Conservation (phyloP, 1,139 yeast species). For the Yamadazyma songkhlaensis region DNA sequence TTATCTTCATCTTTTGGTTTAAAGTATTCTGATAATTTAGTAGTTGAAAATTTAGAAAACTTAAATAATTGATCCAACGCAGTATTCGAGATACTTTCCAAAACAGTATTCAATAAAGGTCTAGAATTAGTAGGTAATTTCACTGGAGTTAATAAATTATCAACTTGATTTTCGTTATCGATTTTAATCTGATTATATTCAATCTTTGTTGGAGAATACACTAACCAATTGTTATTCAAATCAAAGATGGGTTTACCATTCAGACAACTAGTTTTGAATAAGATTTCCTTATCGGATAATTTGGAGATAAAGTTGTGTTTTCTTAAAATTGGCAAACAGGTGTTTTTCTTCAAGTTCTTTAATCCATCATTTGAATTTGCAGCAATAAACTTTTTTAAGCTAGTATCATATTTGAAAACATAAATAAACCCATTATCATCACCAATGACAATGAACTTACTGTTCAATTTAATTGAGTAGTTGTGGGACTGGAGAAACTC, state of each 20-base stretch:
- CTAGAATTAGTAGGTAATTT: constrained; percentile 46
- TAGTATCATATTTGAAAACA: constrained; percentile 14
- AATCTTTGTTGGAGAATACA: constrained; percentile 41
- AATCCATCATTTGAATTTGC: constrained; percentile 22
- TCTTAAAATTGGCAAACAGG: constrained; percentile 23
- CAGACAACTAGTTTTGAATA: constrained; percentile 34
- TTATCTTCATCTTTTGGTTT: constrained; percentile 16
- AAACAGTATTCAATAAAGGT: constrained; percentile 43
- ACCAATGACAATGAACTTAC: constrained; percentile 21
- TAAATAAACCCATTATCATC: constrained; percentile 24
- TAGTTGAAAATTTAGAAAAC: constrained; percentile 49
- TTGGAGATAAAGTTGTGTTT: constrained; percentile 13
- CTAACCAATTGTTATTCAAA: constrained; percentile 49
- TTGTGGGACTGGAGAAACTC: constrained; percentile 2
- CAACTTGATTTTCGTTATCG: constrained; percentile 11
- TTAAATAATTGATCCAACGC: constrained; percentile 55
- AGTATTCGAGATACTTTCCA: constrained; percentile 47
- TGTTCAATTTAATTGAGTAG: constrained; percentile 21
- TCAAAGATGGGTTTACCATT: constrained; percentile 46
- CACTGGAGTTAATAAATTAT: constrained; percentile 37
- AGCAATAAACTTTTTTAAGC: constrained; percentile 7
- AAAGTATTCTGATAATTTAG: constrained; percentile 38
- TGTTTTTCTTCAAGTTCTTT: constrained; percentile 21
- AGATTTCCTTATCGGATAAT: constrained; percentile 19
- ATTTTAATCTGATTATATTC: constrained; percentile 33